Evolutionary conservation across 1,284 basidiomycete genomes (phyloP).

Genomic region (Cystobasidiaceae sp.): DNA sequence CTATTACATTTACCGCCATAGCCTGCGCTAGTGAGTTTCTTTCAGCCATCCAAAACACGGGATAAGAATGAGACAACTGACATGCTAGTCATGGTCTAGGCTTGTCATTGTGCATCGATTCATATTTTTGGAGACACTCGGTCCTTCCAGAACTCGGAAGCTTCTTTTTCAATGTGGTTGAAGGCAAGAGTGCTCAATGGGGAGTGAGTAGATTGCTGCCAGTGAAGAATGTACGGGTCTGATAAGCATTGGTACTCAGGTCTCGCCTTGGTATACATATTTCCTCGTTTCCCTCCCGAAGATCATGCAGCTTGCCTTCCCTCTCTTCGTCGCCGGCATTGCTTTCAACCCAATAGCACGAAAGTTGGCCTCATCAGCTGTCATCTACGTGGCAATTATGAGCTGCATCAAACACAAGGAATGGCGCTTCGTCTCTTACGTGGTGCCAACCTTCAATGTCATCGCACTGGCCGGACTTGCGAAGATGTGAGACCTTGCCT

Average conservation of each 20-base stretch:
- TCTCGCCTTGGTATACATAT: slow-evolving; percentile 68
- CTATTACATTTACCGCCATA: neutral
- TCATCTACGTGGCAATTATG: slow-evolving; percentile 61
- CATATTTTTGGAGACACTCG: slow-evolving; percentile 72
- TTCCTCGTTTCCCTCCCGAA: slow-evolving; percentile 68
- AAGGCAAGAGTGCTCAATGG: slow-evolving; percentile 86
- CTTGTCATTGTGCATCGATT: slow-evolving; percentile 65
- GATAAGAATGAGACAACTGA: neutral
- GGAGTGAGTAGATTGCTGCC: slow-evolving; percentile 58
- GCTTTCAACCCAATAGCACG: slow-evolving; percentile 54
- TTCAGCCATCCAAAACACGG: neutral
- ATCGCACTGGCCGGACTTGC: slow-evolving; percentile 63
- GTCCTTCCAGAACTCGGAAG: slow-evolving; percentile 84
- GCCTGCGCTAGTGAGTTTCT: slow-evolving; percentile 15
- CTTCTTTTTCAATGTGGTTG: slow-evolving; percentile 77
- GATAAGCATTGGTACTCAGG: slow-evolving; percentile 50
- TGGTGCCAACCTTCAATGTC: slow-evolving; percentile 74
- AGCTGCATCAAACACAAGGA: slow-evolving; percentile 68
- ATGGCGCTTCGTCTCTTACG: slow-evolving; percentile 91
- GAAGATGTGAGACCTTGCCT: slow-evolving; percentile 55
- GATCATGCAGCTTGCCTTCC: slow-evolving; percentile 63
- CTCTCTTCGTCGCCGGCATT: slow-evolving; percentile 56
- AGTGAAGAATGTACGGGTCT: neutral
- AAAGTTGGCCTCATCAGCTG: slow-evolving; percentile 52
- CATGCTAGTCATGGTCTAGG: slow-evolving; percentile 49